Conservation (phyloP, 345 rosid genomes). For the Syzygium oleosum region DNA sequence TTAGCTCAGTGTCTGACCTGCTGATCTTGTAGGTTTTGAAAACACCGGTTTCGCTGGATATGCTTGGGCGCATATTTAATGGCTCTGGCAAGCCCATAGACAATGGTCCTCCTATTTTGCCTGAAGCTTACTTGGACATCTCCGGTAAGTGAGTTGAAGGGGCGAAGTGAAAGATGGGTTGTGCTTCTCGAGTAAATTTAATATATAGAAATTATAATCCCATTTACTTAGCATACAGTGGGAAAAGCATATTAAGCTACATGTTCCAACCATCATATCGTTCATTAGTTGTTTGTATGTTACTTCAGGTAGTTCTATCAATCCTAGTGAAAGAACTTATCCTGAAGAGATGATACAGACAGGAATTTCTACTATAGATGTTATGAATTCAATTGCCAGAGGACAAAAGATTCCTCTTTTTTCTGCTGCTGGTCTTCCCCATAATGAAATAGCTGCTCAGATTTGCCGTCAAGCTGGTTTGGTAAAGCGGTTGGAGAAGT, state of each 20-base stretch:
- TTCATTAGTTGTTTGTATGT: not conserved
- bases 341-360: constrained; percentile 99
- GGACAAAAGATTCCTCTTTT: constrained; percentile 98
- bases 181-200: not conserved
- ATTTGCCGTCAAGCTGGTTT: constrained; percentile 99
- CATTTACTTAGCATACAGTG: not conserved
- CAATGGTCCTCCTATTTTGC: constrained; percentile 90
- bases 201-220: not conserved
- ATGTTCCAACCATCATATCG: not conserved
- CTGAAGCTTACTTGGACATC: constrained; percentile 91
- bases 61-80: constrained; percentile 94
- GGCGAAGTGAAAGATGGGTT: not conserved
- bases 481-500: constrained; percentile 88
- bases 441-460: constrained; percentile 98
- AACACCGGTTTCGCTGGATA: constrained; percentile 89
- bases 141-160: constrained; percentile 50
- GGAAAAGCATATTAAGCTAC: not conserved
- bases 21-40: constrained; percentile 59
- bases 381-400: constrained; percentile 96
- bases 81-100: constrained; percentile 98
- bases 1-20: not conserved
- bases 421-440: constrained; percentile 99
- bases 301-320: constrained; percentile 79
- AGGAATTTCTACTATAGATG: constrained; percentile 96
- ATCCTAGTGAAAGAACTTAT: constrained; percentile 97